Percentiles rank a stretch among this genome's conserved stretches.
Evolutionary conservation across 2,329 filamentous ascomycete genomes (phyloP).

Genomic region (Aspergillus hiratsukae): DNA sequence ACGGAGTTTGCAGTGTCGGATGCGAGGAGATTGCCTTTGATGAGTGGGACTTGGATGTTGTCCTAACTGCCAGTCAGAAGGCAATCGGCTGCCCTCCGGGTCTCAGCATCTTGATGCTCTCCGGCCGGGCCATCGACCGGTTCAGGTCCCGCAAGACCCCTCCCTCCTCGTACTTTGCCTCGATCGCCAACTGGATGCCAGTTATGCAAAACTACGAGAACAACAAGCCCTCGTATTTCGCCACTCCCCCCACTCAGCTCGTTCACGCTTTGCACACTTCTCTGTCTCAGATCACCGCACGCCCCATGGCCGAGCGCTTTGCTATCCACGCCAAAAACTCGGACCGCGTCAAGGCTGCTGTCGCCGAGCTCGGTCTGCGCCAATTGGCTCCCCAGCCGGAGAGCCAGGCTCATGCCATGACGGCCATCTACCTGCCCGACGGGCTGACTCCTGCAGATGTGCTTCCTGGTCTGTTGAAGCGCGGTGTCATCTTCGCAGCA

Average conservation of each 20-base stretch:
- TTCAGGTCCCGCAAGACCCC: conserved; percentile 77
- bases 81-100: conserved; percentile 94
- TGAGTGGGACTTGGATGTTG: conserved; percentile 86
- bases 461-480: conserved; percentile 76
- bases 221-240: conserved; percentile 96
- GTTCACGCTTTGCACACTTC: conserved; percentile 89
- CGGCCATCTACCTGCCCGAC: conserved; percentile 91
- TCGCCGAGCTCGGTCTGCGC: conserved; percentile 76
- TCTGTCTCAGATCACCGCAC: conserved; percentile 77
- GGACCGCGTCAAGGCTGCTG: conserved; percentile 78
- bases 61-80: conserved; percentile 93
- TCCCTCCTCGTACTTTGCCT: conserved; percentile 87
- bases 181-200: conserved; percentile 94
- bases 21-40: conserved; percentile 96
- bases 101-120: conserved; percentile 90
- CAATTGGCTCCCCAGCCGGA: conserved; percentile 80
- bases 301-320: conserved; percentile 77
- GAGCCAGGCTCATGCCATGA: conserved; percentile 96
- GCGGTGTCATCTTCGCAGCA: conserved; percentile 88
- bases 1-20: conserved; percentile 95
- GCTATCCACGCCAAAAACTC: conserved; percentile 73
- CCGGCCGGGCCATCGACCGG: conserved; percentile 75
- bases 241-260: conserved; percentile 90
- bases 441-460: conserved; percentile 74
- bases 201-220: conserved; percentile 99